Base-by-base conservation (phyloP, 2,329 filamentous ascomycete species). In the Fusarium continuum region DNA sequence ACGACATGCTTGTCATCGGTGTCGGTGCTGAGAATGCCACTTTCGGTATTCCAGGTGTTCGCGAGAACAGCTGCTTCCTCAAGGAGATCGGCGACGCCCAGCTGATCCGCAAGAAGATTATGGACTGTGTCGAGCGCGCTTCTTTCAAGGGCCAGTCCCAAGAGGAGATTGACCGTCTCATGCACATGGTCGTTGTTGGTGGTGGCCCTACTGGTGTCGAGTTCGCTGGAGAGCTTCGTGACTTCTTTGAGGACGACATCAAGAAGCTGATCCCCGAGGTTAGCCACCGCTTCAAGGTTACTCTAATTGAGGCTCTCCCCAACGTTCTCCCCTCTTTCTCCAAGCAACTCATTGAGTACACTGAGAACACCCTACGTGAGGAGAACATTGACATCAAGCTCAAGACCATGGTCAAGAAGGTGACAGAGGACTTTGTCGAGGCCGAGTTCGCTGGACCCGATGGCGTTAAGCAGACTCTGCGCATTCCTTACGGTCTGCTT, bases 301-400 rank as follows among this genome's bases (percentile, higher is more conserved):
- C 95, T 55, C 88, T 99, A 41, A 94, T 99, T 68, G 95, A 99
- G 82, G 95, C 95, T 61, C 87, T 99, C 28, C 95, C 95, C 71
- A 97, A 96, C 77, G 93, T 97, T 47, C 86, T 99, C 67, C 95
- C 95, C 72, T 96, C 93, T 85, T 99, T 99, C 85, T 97, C 92
- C 77, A 98, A 98, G 86, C 93, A 97, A 79, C 85, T 99, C 74
- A 98, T 99, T 75, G 95, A 99, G 74, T 99, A 99, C 85, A 99
- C 95, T 70, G 95, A 99, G 82, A 94, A 93, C 79, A 97, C 94
- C 40, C 96, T 99, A 83, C 95, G 96, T 81, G 95, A 99, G 83
- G 95, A 99, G 80, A 93, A 93, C 75, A 99, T 99, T 75, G 89
- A 92, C 71, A 97, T 99, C 80, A 91, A 92, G 79, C 96, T 95